Evolutionary conservation across 768 basidiomycete species (phyloP).

Genomic region (Suillus ampliporus): DNA sequence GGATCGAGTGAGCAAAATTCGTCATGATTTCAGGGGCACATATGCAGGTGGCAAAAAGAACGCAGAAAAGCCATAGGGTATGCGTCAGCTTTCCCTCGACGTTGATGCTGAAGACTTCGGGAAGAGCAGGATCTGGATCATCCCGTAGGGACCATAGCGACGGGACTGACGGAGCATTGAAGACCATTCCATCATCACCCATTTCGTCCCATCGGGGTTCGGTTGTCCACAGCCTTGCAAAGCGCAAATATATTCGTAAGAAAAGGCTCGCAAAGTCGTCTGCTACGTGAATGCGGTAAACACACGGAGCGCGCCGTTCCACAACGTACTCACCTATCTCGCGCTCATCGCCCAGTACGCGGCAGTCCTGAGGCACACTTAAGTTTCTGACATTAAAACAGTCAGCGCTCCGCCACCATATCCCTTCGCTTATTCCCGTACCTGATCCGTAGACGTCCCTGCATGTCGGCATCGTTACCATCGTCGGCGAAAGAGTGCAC

Average conservation of each 20-base stretch:
- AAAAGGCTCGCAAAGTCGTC: neutral
- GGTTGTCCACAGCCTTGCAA: neutral
- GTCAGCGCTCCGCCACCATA: neutral
- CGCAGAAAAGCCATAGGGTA: constrained; percentile 53
- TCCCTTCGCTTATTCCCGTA: constrained; percentile 2
- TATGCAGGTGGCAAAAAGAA: constrained; percentile 31
- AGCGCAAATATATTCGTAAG: constrained; percentile 1
- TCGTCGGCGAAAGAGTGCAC: constrained; percentile 9
- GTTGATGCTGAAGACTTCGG: constrained; percentile 44
- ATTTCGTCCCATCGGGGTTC: constrained; percentile 4
- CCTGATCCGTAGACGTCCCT: neutral
- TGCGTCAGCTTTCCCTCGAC: constrained; percentile 58
- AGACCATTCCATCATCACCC: constrained; percentile 2
- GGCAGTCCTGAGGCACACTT: neutral
- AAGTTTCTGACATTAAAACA: constrained; percentile 7
- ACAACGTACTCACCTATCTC: constrained; percentile 6
- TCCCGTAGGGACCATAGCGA: neutral
- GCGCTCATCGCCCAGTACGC: neutral
- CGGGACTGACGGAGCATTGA: neutral
- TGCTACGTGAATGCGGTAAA: neutral
- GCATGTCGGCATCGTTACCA: constrained; percentile 25
- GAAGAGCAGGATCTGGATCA: neutral
- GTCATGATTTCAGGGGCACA: constrained; percentile 1
- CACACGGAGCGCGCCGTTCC: neutral
- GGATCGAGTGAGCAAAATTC: constrained; percentile 12